These are phyloP conservation scores for Gonapodya prolifera DNA, from an alignment of 192 early-diverging fungal genomes.

Conservation along the genomic window DNA sequence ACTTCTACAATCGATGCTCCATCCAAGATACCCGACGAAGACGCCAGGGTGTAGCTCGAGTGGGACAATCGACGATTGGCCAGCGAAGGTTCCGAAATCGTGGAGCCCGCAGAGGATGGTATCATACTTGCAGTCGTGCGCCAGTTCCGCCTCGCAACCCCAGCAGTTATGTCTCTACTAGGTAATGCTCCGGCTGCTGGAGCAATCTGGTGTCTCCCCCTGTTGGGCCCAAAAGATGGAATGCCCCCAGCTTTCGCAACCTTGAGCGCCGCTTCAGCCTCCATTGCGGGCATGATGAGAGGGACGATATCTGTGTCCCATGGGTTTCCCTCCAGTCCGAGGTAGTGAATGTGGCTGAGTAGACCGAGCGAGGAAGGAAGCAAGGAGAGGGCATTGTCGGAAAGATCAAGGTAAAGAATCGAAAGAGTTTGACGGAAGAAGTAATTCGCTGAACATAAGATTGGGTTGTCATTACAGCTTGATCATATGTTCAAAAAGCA, in stretches of 20 bases:
- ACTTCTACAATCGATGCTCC: background rate
- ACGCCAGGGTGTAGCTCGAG: background rate
- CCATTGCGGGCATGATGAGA: background rate
- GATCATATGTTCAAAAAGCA: background rate
- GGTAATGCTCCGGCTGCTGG: too few relatives aligned
- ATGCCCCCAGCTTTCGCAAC: background rate
- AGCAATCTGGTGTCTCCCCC: constrained; percentile 5
- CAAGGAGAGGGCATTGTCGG: constrained; percentile 16
- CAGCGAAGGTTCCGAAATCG: background rate
- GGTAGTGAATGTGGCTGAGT: constrained; percentile 12
- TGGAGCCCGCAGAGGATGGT: background rate
- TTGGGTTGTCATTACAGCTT: background rate
- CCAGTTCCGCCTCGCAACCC: background rate
- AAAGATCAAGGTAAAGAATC: constrained; percentile 15
- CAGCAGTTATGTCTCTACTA: too few relatives aligned
- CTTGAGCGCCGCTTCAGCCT: background rate
- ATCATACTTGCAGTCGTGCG: background rate
- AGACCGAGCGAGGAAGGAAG: constrained; percentile 32
- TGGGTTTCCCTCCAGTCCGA: constrained; percentile 15
- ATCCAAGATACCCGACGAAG: background rate
- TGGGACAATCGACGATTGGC: background rate
- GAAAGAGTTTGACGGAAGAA: background rate
- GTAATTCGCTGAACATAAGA: background rate
- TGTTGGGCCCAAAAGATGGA: background rate
- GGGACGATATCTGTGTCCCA: constrained; percentile 2